Conservation (phyloP, 495 filamentous ascomycete genomes). For the Podospora pseudocomata region DNA sequence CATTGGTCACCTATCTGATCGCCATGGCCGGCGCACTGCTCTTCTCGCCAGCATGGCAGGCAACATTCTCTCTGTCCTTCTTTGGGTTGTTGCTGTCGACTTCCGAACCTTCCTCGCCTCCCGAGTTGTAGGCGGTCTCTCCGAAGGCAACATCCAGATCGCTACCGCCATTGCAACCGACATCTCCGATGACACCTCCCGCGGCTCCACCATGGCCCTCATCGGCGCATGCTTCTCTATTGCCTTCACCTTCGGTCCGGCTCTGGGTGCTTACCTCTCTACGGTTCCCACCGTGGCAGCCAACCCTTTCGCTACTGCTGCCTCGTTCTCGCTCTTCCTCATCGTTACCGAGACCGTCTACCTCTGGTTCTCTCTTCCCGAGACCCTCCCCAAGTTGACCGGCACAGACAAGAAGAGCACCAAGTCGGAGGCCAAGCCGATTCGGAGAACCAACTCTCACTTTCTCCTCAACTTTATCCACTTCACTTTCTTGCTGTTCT, state of each 20-base stretch:
- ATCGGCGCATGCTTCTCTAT: slow-evolving; percentile 96
- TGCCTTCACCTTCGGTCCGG: slow-evolving; percentile 93
- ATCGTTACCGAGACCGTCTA: slow-evolving; percentile 84
- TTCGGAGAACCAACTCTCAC: slow-evolving; percentile 70
- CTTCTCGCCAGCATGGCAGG: slow-evolving; percentile 92
- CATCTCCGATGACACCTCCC: slow-evolving; percentile 75
- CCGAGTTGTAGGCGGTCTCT: slow-evolving; percentile 85
- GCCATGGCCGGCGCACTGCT: slow-evolving; percentile 80
- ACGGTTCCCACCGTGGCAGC: slow-evolving; percentile 69
- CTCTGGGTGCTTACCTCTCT: slow-evolving; percentile 80
- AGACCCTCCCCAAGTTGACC: slow-evolving; percentile 66
- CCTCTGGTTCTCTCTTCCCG: slow-evolving; percentile 81
- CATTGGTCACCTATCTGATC: slow-evolving; percentile 85
- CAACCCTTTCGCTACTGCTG: slow-evolving; percentile 91
- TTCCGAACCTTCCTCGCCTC: slow-evolving; percentile 94
- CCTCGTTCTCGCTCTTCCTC: slow-evolving; percentile 74
- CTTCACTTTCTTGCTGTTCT: slow-evolving; percentile 89
- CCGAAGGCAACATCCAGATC: slow-evolving; percentile 95
- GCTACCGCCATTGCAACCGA: slow-evolving; percentile 97
- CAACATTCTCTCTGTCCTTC: slow-evolving; percentile 84
- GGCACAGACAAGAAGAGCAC: slow-evolving; percentile 27
- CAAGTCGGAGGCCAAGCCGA: slow-evolving; percentile 16
- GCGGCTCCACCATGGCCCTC: slow-evolving; percentile 89
- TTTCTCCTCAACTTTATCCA: slow-evolving; percentile 81
- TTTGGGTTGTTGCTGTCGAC: slow-evolving; percentile 90